Base-by-base conservation (phyloP, 2,329 filamentous ascomycete species). In the Colletotrichum melonis region DNA sequence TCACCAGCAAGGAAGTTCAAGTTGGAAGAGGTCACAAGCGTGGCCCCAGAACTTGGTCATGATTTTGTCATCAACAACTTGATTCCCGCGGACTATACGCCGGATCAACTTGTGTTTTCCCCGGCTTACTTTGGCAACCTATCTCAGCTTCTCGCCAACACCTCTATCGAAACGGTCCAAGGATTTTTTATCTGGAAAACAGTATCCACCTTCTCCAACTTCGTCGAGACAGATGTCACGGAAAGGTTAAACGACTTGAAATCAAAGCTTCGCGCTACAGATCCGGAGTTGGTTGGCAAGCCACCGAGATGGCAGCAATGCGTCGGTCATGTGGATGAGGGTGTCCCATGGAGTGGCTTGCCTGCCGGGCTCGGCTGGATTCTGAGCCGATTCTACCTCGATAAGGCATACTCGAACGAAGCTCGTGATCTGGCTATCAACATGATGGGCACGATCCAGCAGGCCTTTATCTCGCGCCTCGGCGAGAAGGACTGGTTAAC, bases 371-470 rank as follows among this genome's bases (percentile, higher is more conserved):
- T 94, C 24, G 88, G 88, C 5, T 94, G 92, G 91, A 91, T 93
- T 59, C 82, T 93, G 24, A 92, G 91, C 77, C 89, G 91, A 26
- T 93, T 94, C 82, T 95, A 91, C 75, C 86, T 94, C 2, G 88
- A 93, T 74, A 89, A 89, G 59, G 87, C 91, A 1, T 94, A 94
- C 77, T 90, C 91, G 0, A 87, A 90, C 14, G 88, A 90, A 28
- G 91, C 91, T 0, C 93, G 93, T 77, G 82, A 89, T 2, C 88
- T 93, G 55, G 91, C 92, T 14, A 90, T 93, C 65, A 86, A 90
- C 64, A 91, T 95, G 75, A 88, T 94, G n/a, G 88, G 88, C 16
- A 90, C 93, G 75, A 92, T 95, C 78, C 93, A 93, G 80, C 84
- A 88, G n/a, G 87, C 89, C 19, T 94, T 94, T 77, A 87, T 89